Evolutionary conservation across 2,329 filamentous ascomycete species (phyloP), one percentile per base, ranked within the genome.

Genomic region (Byssochlamys sp.): DNA sequence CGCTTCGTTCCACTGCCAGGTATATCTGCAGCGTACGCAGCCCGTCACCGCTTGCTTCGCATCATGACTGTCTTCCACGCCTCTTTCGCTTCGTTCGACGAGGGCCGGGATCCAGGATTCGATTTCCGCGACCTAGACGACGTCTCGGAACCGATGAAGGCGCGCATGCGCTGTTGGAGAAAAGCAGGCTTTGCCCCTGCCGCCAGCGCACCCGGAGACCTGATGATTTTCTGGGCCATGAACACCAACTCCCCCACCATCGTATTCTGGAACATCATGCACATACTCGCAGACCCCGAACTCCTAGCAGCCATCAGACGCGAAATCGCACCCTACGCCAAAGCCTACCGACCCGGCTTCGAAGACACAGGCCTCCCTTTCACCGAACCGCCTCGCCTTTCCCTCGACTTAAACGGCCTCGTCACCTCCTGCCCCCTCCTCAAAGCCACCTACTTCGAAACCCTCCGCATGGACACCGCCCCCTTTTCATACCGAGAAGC

Each of bases 201-300:
- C 35, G 71, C 73, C 19, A 74, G 76, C 25, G 74, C 70, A 12
- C 63, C 70, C 3, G 67, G 68, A 50, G 78, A 82, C 57, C 64
- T 80, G n/a, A 74, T 74, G n/a, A 64, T 83, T 6, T 66, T 83
- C 26, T 84, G 81, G 81, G 79, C 79, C 9, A 71, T 80, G 65
- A 79, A 81, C 61, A 78, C 77, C 14, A 82, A 84, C 61, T 74
- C 78, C 4, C 78, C 78, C 54, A 73, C 75, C 3, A 67, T 83
- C 56, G 72, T 77, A n/a, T 81, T 80, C 64, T 82, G 80, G 78
- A 74, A 77, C 59, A 60, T 81, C 7, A 67, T 78, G 27, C 75
- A 78, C 53, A 73, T 82, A 45, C 73, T 76, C 56, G 67, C 74
- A 0, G 72, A 73, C 12, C 68, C 71, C 1, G 64, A 65, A 0